Percentiles rank a stretch among this genome's conserved stretches.
phyloP scores from a whole-genome alignment of 192 early-diverging fungal species.

The Umbelopsis sp. region DNA sequence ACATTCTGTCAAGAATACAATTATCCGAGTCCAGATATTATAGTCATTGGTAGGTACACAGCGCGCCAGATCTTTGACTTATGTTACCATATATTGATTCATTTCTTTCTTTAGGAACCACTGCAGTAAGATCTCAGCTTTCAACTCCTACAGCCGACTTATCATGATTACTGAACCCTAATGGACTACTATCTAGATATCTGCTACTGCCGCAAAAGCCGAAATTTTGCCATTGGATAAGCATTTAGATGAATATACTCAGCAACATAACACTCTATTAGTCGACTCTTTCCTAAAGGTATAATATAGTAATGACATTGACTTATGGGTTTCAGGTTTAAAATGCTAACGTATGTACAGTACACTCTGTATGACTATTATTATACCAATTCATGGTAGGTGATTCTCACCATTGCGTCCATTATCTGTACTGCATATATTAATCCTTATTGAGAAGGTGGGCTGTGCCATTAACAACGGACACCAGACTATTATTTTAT shows the following conservation, averaged over 20 bases:
- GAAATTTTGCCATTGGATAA: slow-evolving; percentile 14
- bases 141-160: no score
- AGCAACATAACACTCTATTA: slow-evolving; percentile 1
- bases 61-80: neutral
- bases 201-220: neutral
- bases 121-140: neutral
- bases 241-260: slow-evolving; percentile 17
- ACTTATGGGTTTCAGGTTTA: neutral
- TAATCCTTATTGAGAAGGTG: neutral
- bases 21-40: slow-evolving; percentile 17
- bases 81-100: neutral
- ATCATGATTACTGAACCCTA: neutral
- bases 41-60: slow-evolving; percentile 4
- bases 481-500: slow-evolving; percentile 15
- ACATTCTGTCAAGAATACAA: slow-evolving; percentile 2
- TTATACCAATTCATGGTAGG: slow-evolving; percentile 13
- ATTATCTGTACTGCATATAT: neutral
- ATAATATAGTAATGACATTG: neutral
- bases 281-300: slow-evolving; percentile 17
- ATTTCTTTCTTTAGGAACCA: neutral
- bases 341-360: neutral
- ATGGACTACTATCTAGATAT: slow-evolving; percentile 8
- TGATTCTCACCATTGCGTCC: neutral
- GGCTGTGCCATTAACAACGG: slow-evolving; percentile 15
- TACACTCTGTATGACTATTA: slow-evolving; percentile 19